Evolutionary conservation across 225 moss, liverwort and hornwort species (phyloP).

Genomic region (Sphagnum tenellum): DNA sequence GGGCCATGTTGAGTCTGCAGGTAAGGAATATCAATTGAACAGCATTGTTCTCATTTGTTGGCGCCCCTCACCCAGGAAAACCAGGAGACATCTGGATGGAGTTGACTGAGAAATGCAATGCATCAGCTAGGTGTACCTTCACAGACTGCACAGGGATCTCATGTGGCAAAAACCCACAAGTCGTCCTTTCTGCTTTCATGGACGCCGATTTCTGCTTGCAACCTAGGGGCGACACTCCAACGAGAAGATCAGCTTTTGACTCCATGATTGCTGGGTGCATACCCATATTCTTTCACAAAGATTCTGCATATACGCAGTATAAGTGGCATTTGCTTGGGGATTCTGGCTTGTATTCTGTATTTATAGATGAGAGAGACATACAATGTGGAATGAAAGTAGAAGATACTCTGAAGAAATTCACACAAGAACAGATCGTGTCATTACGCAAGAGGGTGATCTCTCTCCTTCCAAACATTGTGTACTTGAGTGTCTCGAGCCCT

Average conservation of each 20-base stretch:
- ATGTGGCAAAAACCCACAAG: constrained; percentile 57
- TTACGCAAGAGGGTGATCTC: no score
- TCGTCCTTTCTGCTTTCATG: constrained; percentile 38
- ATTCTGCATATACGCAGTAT: constrained; percentile 53
- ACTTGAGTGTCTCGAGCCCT: no score
- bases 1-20: not conserved
- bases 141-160: constrained; percentile 45
- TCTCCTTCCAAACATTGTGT: no score
- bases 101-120: constrained; percentile 39
- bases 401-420: constrained; percentile 5
- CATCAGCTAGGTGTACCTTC: constrained; percentile 24
- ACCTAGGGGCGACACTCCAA: constrained; percentile 55
- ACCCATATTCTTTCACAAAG: constrained; percentile 57
- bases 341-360: constrained; percentile 40
- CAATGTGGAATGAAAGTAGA: constrained; percentile 8
- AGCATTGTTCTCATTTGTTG: constrained; percentile 35
- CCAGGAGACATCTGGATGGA: constrained; percentile 24
- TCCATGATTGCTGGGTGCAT: constrained; percentile 65
- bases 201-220: constrained; percentile 58
- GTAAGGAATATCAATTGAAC: not conserved
- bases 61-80: constrained; percentile 34
- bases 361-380: constrained; percentile 30
- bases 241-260: constrained; percentile 57
- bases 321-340: constrained; percentile 48
- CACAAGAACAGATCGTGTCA: no score